phyloP scores from a whole-genome alignment of 2,329 filamentous ascomycete genomes.

The Arachnomyces sp. region DNA sequence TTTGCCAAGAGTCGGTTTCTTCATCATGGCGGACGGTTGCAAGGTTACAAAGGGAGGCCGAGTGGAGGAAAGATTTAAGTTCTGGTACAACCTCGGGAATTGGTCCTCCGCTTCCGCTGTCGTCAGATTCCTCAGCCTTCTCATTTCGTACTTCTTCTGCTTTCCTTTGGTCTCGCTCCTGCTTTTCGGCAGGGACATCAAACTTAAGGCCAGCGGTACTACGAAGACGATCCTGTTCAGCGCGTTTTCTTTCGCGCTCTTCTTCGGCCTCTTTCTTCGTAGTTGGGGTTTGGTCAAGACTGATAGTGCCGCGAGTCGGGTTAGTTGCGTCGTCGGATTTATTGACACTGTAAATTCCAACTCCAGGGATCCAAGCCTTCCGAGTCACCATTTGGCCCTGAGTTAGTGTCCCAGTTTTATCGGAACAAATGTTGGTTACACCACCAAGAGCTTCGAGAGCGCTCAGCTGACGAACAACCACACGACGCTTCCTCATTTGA shows the following conservation, averaged over 20 bases:
- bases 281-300: slow-evolving; percentile 26
- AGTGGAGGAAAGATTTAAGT: slow-evolving; percentile 45
- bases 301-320: slow-evolving; percentile 45
- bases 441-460: slow-evolving; percentile 51
- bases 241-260: slow-evolving; percentile 31
- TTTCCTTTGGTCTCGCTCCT: slow-evolving; percentile 22
- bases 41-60: slow-evolving; percentile 50
- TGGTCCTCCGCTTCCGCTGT: slow-evolving; percentile 6
- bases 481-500: slow-evolving; percentile 46
- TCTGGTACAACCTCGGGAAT: slow-evolving; percentile 36
- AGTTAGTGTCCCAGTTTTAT: slow-evolving; percentile 51
- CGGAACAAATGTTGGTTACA: slow-evolving; percentile 52
- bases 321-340: slow-evolving; percentile 48
- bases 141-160: slow-evolving; percentile 17
- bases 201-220: slow-evolving; percentile 55
- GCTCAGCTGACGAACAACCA: slow-evolving; percentile 48
- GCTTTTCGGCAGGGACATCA: slow-evolving; percentile 50
- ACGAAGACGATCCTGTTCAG: slow-evolving; percentile 51
- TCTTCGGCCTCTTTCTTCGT: slow-evolving; percentile 25
- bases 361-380: slow-evolving; percentile 49
- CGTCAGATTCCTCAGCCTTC: slow-evolving; percentile 13
- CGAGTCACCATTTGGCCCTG: slow-evolving; percentile 55
- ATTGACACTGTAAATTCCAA: slow-evolving; percentile 46
- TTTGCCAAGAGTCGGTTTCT: slow-evolving; percentile 43
- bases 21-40: slow-evolving; percentile 42